Evolutionary conservation across 768 basidiomycete species (phyloP).

Genomic region (Dentipellis fragilis): DNA sequence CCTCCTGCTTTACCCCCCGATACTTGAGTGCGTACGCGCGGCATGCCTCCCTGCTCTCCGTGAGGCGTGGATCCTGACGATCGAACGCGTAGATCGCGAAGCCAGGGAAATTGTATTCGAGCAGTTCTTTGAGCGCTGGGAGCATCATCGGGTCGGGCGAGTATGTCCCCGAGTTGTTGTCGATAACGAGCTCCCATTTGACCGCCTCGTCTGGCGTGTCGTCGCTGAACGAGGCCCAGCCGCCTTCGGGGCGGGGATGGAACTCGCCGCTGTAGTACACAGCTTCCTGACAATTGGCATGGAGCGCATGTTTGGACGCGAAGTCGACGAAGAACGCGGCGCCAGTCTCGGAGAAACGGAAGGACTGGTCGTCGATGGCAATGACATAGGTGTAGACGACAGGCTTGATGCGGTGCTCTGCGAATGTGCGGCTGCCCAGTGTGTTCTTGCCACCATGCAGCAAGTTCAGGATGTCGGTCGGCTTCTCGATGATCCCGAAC

Average conservation of each 20-base stretch:
- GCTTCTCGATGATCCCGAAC: slow-evolving; percentile 46
- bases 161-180: slow-evolving; percentile 84
- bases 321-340: slow-evolving; percentile 84
- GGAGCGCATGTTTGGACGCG: slow-evolving; percentile 79
- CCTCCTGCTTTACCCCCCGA: slow-evolving; percentile 49
- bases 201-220: slow-evolving; percentile 41
- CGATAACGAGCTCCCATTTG: slow-evolving; percentile 74
- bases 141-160: slow-evolving; percentile 58
- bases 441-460: slow-evolving; percentile 33
- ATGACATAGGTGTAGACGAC: slow-evolving; percentile 84
- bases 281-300: slow-evolving; percentile 55
- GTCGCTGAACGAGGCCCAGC: slow-evolving; percentile 57
- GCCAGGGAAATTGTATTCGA: slow-evolving; percentile 69
- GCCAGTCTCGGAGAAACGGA: slow-evolving; percentile 81
- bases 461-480: slow-evolving; percentile 39
- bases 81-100: slow-evolving; percentile 46
- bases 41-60: slow-evolving; percentile 55
- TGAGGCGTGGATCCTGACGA: slow-evolving; percentile 44
- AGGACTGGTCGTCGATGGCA: slow-evolving; percentile 59
- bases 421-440: neutral
- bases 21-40: slow-evolving; percentile 50
- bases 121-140: slow-evolving; percentile 45
- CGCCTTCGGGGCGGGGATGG: slow-evolving; percentile 61
- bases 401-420: slow-evolving; percentile 53
- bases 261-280: slow-evolving; percentile 77